Base-by-base conservation (phyloP, 1,139 yeast genomes). In the Saccharomyces hybrid region DNA sequence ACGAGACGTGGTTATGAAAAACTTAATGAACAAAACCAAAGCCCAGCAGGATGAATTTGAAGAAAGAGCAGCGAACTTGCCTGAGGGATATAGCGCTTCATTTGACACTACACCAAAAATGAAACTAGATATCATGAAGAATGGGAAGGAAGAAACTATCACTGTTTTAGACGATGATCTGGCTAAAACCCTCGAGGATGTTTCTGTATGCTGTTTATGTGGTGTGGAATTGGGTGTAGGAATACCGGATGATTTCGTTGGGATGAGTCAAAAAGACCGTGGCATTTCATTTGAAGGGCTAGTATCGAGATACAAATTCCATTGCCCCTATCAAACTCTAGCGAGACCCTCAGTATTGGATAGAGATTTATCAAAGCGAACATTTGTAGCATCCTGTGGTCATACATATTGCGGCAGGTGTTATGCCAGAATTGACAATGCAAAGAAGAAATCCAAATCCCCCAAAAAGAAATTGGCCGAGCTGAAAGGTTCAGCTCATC, bases 331-430 rank as follows among this genome's bases (percentile, higher is more conserved):
- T 79, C 84, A 82, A 61, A 80, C 84, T 51, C 63, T 74, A 14
- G 66, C 70, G 27, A 73, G 75, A 38, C 72, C 84, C 13, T 77
- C 85, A 0, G 77, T 74, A 7, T 75, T 75, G 1, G 96, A 88
- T 63, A 67, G 73, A 34, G 84, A 80, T 52, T 72, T 88, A 34
- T 84, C 93, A 0, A 82, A 78, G 63, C 76, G 93, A 57, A 80
- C 86, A 4, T 89, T 85, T 66, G 78, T 80, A 30, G 79, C 91
- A 0, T 65, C 67, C 11, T 90, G 97, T 73, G 97, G 97, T 0
- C 97, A 90, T 72, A 79, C 84, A 0, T 90, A 81, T 67, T 90
- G 97, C 70, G 97, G 96, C 1, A 72, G 93, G 52, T 89, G 97
- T 72, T 87, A 85, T 20, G 63, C 62, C 30, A 56, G 73, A 42